A percentile compares a stretch with the other conserved stretches of the same genome.
Evolutionary conservation across 1,284 basidiomycete species (phyloP).

Genomic region (Microbotryum lychnidis-dioicae): DNA sequence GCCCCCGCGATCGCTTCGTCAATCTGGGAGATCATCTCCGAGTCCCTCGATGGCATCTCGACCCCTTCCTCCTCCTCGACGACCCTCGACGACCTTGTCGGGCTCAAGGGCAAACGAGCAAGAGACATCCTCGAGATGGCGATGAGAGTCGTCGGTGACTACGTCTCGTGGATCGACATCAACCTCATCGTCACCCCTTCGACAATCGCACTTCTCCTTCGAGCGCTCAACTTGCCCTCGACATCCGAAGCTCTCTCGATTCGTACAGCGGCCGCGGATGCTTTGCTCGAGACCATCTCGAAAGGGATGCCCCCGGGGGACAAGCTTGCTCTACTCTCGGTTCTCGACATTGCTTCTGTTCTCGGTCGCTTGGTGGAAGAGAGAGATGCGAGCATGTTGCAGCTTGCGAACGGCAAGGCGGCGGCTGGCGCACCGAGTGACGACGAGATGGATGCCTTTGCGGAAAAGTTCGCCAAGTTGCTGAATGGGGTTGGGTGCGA

Average conservation of each 20-base stretch:
- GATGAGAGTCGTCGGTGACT: conserved; percentile 81
- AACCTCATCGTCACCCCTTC: conserved; percentile 86
- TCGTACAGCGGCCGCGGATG: conserved; percentile 70
- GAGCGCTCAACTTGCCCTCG: conserved; percentile 69
- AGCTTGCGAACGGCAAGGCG: conserved; percentile 50
- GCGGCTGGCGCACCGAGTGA: conserved; percentile 53
- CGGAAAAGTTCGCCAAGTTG: conserved; percentile 79
- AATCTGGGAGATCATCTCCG: conserved; percentile 71
- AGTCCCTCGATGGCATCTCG: conserved; percentile 52
- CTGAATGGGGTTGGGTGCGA: conserved; percentile 78
- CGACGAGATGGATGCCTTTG: conserved; percentile 64
- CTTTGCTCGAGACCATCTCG: conserved; percentile 70
- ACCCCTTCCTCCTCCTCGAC: conserved; percentile 4
- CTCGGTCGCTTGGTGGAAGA: conserved; percentile 56
- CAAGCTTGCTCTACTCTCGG: conserved; percentile 82
- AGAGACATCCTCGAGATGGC: conserved; percentile 81
- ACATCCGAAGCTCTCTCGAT: conserved; percentile 50
- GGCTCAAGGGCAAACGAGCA: conserved; percentile 49
- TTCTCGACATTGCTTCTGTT: conserved; percentile 74
- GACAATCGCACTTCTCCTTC: conserved; percentile 78
- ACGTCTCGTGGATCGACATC: conserved; percentile 98
- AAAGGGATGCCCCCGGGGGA: conserved; percentile 91
- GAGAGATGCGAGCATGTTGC: conserved; percentile 39
- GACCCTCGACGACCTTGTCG: conserved; percentile 2
- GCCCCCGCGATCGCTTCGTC: conserved; percentile 80